Base-by-base conservation (phyloP, 2,329 filamentous ascomycete genomes). In the Davidsoniella eucalypti region DNA sequence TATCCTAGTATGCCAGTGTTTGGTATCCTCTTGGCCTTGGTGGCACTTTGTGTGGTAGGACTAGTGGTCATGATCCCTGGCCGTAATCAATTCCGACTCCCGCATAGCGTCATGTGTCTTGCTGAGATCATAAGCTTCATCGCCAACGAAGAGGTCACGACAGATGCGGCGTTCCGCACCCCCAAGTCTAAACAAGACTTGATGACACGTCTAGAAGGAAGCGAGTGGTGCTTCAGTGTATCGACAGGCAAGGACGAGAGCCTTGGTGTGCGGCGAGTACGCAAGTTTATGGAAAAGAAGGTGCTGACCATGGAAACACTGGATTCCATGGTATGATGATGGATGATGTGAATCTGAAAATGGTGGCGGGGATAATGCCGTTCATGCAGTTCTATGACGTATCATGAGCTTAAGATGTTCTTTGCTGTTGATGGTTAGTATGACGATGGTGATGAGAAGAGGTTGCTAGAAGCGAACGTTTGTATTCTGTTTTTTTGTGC, bases 121-220 rank as follows among this genome's bases (percentile, higher is more conserved):
- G 83, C 84, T 1, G 86, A 88, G 61, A 70, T 88, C 18, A 73
- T 93, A 57, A 82, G 78, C 59, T 88, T 90, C 61, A 69, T 90
- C 40, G 78, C 84, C 53, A 80, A 81, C 56, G 80, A 80, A 41
- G 80, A 82, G 21, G 68, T 93, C 16, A 68, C 85, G 2, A 69
- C 75, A 4, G 87, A 94, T 59, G 71, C 78, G 8, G 75, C 82
- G 0, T 90, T 95, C 61, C 72, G 78, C 47, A 74, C 79, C 37
- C 76, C 82, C 2, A 69, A 71, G 25, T 79, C 72, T n/a, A 81
- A 80, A 55, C 69, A 69, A 0, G 82, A 87, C 55, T 71, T 95
- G 17, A 72, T 81, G 18, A 78, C 74, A 0, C 70, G 83, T 40
- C 67, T 94, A 2, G 59, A 65, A 50, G 59, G 61, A 49, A 74